phyloP scores from a whole-genome alignment of 345 rosid genomes.

The Cardiospermum halicacabum region DNA sequence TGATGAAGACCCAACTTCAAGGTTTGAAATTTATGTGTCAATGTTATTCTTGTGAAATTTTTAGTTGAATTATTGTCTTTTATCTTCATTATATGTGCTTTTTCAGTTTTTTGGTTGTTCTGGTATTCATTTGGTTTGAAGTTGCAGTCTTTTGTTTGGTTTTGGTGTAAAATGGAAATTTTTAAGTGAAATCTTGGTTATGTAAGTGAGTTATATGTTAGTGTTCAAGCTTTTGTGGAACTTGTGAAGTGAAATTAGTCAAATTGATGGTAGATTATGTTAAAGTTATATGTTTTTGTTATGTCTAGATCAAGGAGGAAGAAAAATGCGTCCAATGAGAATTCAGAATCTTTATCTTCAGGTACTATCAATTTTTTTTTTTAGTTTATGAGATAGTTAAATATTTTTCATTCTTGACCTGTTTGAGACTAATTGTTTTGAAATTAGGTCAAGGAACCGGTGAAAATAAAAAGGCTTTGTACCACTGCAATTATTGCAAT shows the following conservation, averaged over 20 bases:
- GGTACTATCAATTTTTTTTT: constrained; percentile 32
- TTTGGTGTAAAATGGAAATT: too few relatives aligned
- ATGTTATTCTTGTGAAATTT: not conserved
- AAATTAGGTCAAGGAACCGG: constrained; percentile 62
- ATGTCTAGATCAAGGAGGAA: constrained; percentile 85
- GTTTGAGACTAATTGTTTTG: constrained; percentile 2
- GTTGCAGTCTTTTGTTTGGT: not conserved
- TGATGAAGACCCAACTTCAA: constrained; percentile 92
- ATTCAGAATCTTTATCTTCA: constrained; percentile 59
- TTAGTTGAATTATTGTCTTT: not conserved
- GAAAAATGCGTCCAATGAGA: constrained; percentile 70
- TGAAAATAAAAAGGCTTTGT: constrained; percentile 82
- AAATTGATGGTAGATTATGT: not conserved
- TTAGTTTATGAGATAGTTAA: constrained; percentile 8
- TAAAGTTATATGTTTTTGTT: constrained; percentile 2
- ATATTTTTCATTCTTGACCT: not conserved
- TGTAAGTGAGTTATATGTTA: not conserved
- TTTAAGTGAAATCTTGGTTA: not conserved
- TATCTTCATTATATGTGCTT: not conserved
- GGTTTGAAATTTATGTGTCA: constrained; percentile 48
- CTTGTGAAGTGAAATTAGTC: not conserved
- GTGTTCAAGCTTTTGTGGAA: not conserved
- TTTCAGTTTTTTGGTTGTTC: not conserved
- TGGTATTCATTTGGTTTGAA: not conserved
- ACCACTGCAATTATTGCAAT: constrained; percentile 96